A percentile compares a stretch with the other conserved stretches of the same genome.
phyloP scores from a whole-genome alignment of 176 grass and related monocot species.

The Raddia distichophylla region DNA sequence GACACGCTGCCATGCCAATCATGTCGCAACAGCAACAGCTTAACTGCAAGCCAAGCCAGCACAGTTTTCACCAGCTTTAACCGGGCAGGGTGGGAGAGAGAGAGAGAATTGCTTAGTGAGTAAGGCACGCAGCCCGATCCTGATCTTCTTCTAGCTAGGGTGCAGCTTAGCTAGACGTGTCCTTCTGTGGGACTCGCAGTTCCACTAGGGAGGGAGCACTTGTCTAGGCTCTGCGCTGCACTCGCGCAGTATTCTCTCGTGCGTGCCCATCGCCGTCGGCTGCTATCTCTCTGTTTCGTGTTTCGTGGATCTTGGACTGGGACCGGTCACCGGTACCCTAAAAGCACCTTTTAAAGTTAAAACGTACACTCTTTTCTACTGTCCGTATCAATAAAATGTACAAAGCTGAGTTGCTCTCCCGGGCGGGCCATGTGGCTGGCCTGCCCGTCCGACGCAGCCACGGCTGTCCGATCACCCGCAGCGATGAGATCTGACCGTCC shows the following conservation, averaged over 20 bases:
- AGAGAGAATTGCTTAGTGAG: conserved; percentile 40
- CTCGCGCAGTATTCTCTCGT: no score
- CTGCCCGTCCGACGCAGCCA: no score
- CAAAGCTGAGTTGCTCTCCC: no score
- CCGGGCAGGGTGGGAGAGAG: not conserved
- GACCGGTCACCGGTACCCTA: conserved; percentile 13
- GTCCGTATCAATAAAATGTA: no score
- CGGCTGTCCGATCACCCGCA: no score
- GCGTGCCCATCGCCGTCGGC: not conserved
- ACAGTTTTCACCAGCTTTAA: not conserved
- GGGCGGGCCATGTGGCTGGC: no score
- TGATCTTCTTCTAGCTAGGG: not conserved
- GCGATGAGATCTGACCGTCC: no score
- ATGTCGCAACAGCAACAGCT: not conserved
- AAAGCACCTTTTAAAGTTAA: not conserved
- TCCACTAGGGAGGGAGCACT: not conserved
- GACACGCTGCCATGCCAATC: not conserved
- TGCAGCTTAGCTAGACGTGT: conserved; percentile 3
- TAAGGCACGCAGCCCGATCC: conserved; percentile 9
- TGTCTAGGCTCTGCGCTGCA: not conserved
- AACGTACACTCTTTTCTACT: no score
- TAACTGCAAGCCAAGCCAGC: not conserved
- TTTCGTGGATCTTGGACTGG: not conserved
- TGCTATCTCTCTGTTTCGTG: not conserved
- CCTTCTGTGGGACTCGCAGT: not conserved